phyloP scores from a whole-genome alignment of 176 grass and related monocot genomes.

The Aegilops longissima region DNA sequence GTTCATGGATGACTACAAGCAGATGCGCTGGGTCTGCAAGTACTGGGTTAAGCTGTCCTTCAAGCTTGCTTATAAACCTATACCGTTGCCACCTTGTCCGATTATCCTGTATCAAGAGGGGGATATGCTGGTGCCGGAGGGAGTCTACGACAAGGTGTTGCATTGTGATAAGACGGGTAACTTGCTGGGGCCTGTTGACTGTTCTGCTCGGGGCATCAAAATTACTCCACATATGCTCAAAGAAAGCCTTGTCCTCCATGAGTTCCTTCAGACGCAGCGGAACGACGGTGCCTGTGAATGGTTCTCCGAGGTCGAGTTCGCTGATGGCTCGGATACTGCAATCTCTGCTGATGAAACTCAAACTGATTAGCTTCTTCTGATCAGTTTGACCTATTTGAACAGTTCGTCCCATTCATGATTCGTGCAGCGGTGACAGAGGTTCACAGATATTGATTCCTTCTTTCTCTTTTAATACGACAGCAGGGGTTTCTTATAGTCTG shows the following conservation, averaged over 20 bases:
- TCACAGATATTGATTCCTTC: neutral
- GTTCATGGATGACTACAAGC: neutral
- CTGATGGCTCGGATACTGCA: neutral
- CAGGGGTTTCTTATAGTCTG: neutral
- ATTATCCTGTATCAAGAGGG: neutral
- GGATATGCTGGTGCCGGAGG: neutral
- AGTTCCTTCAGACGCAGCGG: neutral
- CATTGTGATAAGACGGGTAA: neutral
- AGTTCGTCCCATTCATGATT: neutral
- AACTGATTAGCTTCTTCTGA: neutral
- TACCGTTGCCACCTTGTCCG: neutral
- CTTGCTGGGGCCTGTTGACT: neutral
- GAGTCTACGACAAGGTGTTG: neutral
- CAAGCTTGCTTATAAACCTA: neutral
- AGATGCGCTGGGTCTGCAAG: neutral
- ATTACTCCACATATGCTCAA: slow-evolving; percentile 7
- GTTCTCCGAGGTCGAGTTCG: neutral
- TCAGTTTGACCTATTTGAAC: neutral
- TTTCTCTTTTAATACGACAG: neutral
- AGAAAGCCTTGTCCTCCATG: slow-evolving; percentile 9
- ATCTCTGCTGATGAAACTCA: neutral
- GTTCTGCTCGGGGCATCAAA: neutral
- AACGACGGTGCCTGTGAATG: neutral
- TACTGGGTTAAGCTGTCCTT: neutral
- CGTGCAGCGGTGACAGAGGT: neutral